Conservation (phyloP, 2,329 filamentous ascomycete species). For the Colletotrichum chlorophyti region DNA sequence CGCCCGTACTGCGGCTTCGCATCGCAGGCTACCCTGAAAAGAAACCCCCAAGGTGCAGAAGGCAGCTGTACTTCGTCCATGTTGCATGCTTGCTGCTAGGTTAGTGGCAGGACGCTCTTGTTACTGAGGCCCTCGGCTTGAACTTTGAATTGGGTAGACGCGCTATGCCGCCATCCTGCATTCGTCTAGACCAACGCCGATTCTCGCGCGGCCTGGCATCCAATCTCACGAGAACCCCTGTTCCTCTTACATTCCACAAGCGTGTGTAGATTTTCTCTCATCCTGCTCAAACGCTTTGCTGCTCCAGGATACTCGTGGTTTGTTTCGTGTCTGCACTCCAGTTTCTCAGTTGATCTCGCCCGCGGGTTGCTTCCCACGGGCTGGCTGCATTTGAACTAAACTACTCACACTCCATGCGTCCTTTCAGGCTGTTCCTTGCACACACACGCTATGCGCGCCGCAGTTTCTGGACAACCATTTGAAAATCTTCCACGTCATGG, state of each 20-base stretch:
- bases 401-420: neutral
- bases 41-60: no score
- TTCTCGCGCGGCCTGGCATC: constrained; percentile 21
- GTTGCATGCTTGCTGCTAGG: no score
- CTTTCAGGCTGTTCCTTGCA: neutral
- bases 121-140: constrained; percentile 1
- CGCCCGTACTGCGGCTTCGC: no score
- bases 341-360: constrained; percentile 20
- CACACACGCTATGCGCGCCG: no score
- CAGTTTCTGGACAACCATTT: no score
- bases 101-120: neutral
- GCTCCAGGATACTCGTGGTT: neutral
- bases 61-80: no score
- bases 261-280: constrained; percentile 7
- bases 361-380: neutral
- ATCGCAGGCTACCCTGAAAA: no score
- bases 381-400: neutral
- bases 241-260: constrained; percentile 17
- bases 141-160: neutral
- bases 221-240: constrained; percentile 23
- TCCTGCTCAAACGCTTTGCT: constrained; percentile 1
- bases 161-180: constrained; percentile 13
- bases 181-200: constrained; percentile 25
- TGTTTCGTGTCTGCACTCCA: constrained; percentile 2
- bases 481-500: no score